phyloP scores from a whole-genome alignment of 2,329 filamentous ascomycete species.

The Cordyceps fumosorosea region DNA sequence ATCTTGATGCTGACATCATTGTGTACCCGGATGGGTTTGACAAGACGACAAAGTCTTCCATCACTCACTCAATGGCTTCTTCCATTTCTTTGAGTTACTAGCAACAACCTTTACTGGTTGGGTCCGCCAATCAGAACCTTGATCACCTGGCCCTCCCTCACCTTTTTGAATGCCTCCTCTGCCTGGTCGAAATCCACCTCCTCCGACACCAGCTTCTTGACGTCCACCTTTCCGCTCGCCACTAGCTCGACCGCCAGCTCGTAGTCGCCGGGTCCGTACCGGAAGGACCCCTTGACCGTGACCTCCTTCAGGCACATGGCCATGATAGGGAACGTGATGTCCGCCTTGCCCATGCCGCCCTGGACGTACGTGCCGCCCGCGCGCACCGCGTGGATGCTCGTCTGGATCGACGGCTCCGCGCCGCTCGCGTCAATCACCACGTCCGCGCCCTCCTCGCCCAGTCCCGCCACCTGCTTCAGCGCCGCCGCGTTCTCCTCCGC shows the following conservation, averaged over 20 bases:
- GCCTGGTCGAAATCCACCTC: slow-evolving; percentile 75
- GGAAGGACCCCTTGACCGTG: slow-evolving; percentile 79
- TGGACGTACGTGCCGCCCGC: slow-evolving; percentile 74
- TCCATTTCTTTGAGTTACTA: not conserved
- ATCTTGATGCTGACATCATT: no score
- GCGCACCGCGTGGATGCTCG: slow-evolving; percentile 63
- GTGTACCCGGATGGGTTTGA: not conserved
- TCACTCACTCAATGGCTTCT: not conserved
- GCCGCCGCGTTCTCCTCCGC: slow-evolving; percentile 69
- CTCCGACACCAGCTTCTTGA: slow-evolving; percentile 74
- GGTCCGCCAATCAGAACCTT: slow-evolving; percentile 63
- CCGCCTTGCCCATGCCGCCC: slow-evolving; percentile 81
- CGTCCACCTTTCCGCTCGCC: slow-evolving; percentile 63
- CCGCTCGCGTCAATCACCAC: slow-evolving; percentile 75
- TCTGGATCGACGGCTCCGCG: slow-evolving; percentile 71
- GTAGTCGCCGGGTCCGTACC: slow-evolving; percentile 86
- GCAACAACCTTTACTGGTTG: slow-evolving; percentile 37
- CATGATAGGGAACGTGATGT: slow-evolving; percentile 90
- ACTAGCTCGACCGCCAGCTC: slow-evolving; percentile 75
- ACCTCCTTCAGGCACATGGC: slow-evolving; percentile 85
- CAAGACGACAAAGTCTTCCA: not conserved
- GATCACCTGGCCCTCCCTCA: slow-evolving; percentile 74
- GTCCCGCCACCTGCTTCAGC: slow-evolving; percentile 55
- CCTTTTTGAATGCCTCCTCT: slow-evolving; percentile 79
- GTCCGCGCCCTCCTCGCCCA: slow-evolving; percentile 60